Evolutionary conservation across 306 rosid genomes (phyloP), one percentile per base, ranked within the genome.

Genomic region (Prunus armeniaca): DNA sequence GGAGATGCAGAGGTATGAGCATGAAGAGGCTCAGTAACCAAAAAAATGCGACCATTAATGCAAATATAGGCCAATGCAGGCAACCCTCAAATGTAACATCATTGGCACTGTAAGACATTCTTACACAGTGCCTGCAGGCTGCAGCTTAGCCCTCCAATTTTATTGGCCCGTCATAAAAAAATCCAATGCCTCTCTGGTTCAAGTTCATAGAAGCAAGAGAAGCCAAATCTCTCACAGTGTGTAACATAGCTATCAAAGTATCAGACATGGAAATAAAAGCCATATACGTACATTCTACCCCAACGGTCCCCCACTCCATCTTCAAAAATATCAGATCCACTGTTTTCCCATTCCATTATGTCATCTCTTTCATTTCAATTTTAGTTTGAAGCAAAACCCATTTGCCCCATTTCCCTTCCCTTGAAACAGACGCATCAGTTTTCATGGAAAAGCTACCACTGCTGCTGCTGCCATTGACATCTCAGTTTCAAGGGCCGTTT

Each of bases 361-460:
- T 77, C 79, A 84, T 91, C 83, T 65, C 81, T 82, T 85, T 91
- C 89, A 38, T 77, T 73, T 19, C 69, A 19, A 10, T 65, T 65
- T 82, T 46, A 14, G 18, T 50, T 60, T 19, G 10, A 69, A 72
- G 75, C 74, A 52, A 27, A 61, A 58, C 77, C 81, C 79, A 72
- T 75, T 74, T 75, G 12, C 50, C 76, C 19, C 63, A 63, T 27
- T 17, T 63, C 0, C 13, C 45, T 30, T 62, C 2, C 12, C 41
- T 72, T 87, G 93, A 85, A 76, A 85, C 70, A 9, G 90, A 87
- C 91, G 32, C 80, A 47, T 85, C 92, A 55, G 66, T 52, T 73
- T 9, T 73, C 55, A 18, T 62, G 25, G 64, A 76, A 1, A 28
- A 14, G 47, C 77, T 43, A 14, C n/a, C 11, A 6, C 45, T 24